Evolutionary conservation across 1,284 basidiomycete species (phyloP).

Genomic region (Ceratobasidium sp.): DNA sequence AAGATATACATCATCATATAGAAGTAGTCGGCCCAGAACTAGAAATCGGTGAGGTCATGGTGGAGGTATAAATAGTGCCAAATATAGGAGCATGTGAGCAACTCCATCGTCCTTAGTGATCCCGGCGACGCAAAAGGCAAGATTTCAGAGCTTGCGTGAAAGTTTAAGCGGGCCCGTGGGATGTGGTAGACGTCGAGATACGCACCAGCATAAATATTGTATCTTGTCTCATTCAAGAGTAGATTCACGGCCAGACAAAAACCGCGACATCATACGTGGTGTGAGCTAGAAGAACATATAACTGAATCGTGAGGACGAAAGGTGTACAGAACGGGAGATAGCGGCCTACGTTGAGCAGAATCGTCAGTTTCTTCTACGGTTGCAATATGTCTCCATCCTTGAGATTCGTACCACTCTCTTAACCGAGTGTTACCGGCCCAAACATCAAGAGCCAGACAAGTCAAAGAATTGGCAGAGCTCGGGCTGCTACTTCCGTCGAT

Average conservation of each 20-base stretch:
- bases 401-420: neutral
- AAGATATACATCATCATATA: constrained; percentile 6
- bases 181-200: neutral
- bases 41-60: neutral
- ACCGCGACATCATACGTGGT: constrained; percentile 28
- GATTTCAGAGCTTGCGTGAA: neutral
- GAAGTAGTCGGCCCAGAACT: neutral
- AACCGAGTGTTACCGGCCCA: constrained; percentile 25
- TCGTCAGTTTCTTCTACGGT: constrained; percentile 25
- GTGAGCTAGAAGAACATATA: neutral
- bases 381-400: constrained; percentile 24
- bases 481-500: neutral
- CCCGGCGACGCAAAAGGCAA: neutral
- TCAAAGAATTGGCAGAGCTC: neutral
- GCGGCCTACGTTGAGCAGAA: constrained; percentile 8
- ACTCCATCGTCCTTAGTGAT: neutral
- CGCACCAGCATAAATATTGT: neutral
- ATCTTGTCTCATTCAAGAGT: too few relatives aligned
- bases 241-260: constrained; percentile 23
- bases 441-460: constrained; percentile 13
- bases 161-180: neutral
- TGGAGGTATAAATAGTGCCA: constrained; percentile 14
- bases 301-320: neutral
- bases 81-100: neutral
- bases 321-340: neutral